These are phyloP conservation scores for Pyricularia sp. DNA, from an alignment of 2,329 filamentous ascomycete genomes.

Conservation along the genomic window DNA sequence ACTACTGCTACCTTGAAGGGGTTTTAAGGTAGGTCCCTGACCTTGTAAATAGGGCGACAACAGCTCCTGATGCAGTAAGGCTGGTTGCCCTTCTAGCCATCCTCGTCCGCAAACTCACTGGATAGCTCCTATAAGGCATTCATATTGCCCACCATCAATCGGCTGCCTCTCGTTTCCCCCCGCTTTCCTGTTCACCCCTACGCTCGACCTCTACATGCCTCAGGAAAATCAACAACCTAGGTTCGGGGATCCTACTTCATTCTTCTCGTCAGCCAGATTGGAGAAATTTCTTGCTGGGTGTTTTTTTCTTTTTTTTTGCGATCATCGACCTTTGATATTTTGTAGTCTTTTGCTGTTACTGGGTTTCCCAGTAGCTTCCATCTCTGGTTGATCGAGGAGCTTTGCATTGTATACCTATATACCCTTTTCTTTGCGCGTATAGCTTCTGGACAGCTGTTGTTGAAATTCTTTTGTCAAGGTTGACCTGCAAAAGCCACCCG, in stretches of 20 bases:
- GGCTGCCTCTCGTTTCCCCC: neutral
- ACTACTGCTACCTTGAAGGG: neutral
- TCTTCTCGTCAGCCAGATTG: neutral
- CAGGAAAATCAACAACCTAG: neutral
- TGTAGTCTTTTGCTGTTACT: neutral
- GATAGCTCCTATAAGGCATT: neutral
- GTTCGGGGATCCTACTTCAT: neutral
- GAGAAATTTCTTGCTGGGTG: neutral
- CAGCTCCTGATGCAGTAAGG: neutral
- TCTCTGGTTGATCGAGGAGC: neutral
- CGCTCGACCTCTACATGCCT: neutral
- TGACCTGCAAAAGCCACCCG: neutral
- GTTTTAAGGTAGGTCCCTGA: no score
- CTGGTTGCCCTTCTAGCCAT: neutral
- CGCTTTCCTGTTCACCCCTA: neutral
- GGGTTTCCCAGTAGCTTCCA: neutral
- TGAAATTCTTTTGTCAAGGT: neutral
- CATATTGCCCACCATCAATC: neutral
- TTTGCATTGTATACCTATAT: no score
- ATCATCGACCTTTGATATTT: neutral
- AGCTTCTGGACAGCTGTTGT: neutral
- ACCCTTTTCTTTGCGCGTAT: neutral
- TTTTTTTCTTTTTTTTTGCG: neutral
- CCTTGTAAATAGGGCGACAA: neutral
- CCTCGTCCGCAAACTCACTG: neutral